Conservation (phyloP, 176 grass and related monocot species). For the Zoysia japonica region DNA sequence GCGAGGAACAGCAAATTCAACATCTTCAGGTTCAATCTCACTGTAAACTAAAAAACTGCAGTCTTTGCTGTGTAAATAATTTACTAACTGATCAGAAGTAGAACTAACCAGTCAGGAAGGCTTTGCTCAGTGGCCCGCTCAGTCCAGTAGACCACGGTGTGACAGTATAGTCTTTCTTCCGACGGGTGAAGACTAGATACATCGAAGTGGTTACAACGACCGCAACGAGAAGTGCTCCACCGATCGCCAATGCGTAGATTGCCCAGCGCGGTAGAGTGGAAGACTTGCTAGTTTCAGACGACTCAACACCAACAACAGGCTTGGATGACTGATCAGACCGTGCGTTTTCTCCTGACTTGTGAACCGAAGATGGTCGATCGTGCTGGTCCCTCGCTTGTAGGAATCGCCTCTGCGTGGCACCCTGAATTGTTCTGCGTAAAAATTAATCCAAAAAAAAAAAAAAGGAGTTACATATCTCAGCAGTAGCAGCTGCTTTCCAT, state of each 20-base stretch:
- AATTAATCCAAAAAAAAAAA: not conserved
- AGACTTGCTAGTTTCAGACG: not conserved
- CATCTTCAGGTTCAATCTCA: slow-evolving; percentile 16
- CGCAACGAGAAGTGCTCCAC: slow-evolving; percentile 45
- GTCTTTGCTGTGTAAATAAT: not conserved
- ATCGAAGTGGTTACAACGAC: slow-evolving; percentile 15
- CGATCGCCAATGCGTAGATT: slow-evolving; percentile 35
- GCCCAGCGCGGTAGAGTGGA: not conserved
- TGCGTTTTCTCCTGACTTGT: not conserved
- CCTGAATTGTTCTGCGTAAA: slow-evolving; percentile 5
- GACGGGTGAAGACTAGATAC: slow-evolving; percentile 42
- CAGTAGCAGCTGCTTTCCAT: not conserved
- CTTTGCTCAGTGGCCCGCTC: slow-evolving; percentile 64
- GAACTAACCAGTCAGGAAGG: slow-evolving; percentile 61
- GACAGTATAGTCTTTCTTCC: slow-evolving; percentile 53
- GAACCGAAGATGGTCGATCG: not conserved
- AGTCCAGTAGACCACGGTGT: slow-evolving; percentile 68
- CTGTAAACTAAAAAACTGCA: not conserved
- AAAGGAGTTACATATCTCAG: not conserved
- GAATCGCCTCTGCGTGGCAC: slow-evolving; percentile 30
- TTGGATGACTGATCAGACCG: not conserved
- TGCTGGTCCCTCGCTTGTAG: not conserved
- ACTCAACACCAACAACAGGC: not conserved
- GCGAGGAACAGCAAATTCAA: not conserved
- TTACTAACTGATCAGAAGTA: not conserved